These are phyloP conservation scores for Casaregolazyma lundiana DNA, from an alignment of 1,139 yeast species.

Conservation along the genomic window DNA sequence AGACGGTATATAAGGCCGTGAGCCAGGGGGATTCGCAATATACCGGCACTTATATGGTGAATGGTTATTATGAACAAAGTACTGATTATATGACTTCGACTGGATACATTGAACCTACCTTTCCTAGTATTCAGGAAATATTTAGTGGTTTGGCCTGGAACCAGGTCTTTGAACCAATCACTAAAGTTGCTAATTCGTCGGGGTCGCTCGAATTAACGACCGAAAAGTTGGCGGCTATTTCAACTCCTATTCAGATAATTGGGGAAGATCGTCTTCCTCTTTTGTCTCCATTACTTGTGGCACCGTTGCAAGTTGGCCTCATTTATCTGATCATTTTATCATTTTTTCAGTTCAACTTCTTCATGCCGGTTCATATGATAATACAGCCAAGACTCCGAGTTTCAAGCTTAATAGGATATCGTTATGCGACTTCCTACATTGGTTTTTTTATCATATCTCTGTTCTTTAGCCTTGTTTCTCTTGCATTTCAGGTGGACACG, in stretches of 20 bases:
- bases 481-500: conserved; percentile 55
- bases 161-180: conserved; percentile 15
- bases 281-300: conserved; percentile 13
- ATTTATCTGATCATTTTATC: conserved; percentile 71
- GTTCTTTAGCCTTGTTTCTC: conserved; percentile 52
- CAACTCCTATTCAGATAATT: conserved; percentile 14
- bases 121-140: conserved; percentile 31
- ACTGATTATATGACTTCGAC: conserved; percentile 47
- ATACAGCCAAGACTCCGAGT: conserved; percentile 45
- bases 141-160: conserved; percentile 15
- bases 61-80: conserved; percentile 47
- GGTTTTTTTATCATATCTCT: conserved; percentile 51
- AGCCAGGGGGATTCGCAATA: conserved; percentile 13
- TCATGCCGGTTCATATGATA: conserved; percentile 48
- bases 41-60: conserved; percentile 30
- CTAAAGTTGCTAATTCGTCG: conserved; percentile 11
- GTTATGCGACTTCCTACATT: conserved; percentile 37
- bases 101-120: conserved; percentile 40
- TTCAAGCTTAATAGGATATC: conserved; percentile 44
- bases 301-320: conserved; percentile 46
- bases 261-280: conserved; percentile 14
- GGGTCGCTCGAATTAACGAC: neutral
- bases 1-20: conserved; percentile 17
- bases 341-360: conserved; percentile 55
- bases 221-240: conserved; percentile 10